Conservation (phyloP, 345 rosid species). For the Sapria himalayana region DNA sequence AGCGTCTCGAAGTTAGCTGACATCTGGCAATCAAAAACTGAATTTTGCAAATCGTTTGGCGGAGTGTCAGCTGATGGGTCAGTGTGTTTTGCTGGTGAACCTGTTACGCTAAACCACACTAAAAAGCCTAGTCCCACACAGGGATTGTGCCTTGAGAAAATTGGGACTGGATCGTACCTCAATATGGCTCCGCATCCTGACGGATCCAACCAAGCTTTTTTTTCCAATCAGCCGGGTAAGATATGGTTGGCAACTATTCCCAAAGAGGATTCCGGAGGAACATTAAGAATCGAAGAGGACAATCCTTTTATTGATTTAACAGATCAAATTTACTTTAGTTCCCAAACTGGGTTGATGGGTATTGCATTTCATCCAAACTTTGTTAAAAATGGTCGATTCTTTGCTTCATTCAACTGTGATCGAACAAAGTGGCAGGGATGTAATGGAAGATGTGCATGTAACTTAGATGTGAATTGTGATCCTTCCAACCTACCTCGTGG, state of each 20-base stretch:
- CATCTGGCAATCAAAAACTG: constrained; percentile 14
- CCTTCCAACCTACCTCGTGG: constrained; percentile 42
- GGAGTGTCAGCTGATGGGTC: constrained; percentile 10
- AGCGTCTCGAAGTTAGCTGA: constrained; percentile 26
- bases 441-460: constrained; percentile 64
- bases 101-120: constrained; percentile 11
- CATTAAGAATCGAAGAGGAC: constrained; percentile 21
- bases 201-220: constrained; percentile 39
- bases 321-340: constrained; percentile 17
- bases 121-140: constrained; percentile 12
- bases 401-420: constrained; percentile 71
- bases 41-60: constrained; percentile 16
- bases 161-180: constrained; percentile 31
- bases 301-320: constrained; percentile 38
- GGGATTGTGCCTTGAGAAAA: constrained; percentile 43
- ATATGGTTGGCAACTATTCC: constrained; percentile 41
- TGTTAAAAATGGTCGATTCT: constrained; percentile 21
- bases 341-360: constrained; percentile 18
- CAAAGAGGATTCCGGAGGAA: constrained; percentile 24
- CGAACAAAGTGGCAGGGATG: constrained; percentile 48
- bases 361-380: constrained; percentile 28
- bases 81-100: constrained; percentile 11
- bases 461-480: constrained; percentile 68
- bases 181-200: constrained; percentile 40
- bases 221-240: constrained; percentile 27